These are phyloP conservation scores for Prosopis cineraria DNA, from an alignment of 306 rosid genomes.

Conservation along the genomic window DNA sequence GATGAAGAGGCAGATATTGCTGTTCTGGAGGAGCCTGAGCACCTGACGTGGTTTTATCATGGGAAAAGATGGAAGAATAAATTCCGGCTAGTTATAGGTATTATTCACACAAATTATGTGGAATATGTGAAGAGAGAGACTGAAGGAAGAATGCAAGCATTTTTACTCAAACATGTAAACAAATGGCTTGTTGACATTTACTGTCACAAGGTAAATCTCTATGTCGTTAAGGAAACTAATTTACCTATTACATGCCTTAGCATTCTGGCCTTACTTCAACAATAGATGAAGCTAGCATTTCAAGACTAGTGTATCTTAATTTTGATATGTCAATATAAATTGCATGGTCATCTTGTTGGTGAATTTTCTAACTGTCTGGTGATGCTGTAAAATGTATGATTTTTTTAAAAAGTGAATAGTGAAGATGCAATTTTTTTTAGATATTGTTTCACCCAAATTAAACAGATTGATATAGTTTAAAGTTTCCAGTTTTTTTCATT, in stretches of 20 bases:
- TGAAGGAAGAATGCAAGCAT: constrained; percentile 71
- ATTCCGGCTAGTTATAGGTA: constrained; percentile 76
- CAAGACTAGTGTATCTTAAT: constrained; percentile 15
- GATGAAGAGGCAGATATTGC: constrained; percentile 89
- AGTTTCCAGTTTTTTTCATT: background rate
- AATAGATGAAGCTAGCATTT: constrained; percentile 14
- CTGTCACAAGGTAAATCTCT: constrained; percentile 81
- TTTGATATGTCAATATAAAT: constrained; percentile 30
- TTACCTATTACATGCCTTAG: constrained; percentile 2
- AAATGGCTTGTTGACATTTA: constrained; percentile 87
- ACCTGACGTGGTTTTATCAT: constrained; percentile 94
- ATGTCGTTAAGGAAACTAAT: background rate
- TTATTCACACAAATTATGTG: constrained; percentile 90
- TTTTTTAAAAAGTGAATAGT: background rate
- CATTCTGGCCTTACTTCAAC: constrained; percentile 21
- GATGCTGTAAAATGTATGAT: background rate
- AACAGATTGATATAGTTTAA: background rate
- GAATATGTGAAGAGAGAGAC: constrained; percentile 97
- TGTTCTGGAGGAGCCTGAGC: constrained; percentile 97
- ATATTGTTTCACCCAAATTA: background rate
- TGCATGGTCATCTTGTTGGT: constrained; percentile 12
- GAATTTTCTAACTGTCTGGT: constrained; percentile 3
- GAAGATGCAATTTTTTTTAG: background rate
- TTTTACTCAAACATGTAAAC: constrained; percentile 68
- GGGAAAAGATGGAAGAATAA: constrained; percentile 95